Base-by-base conservation (phyloP, 176 grass and related monocot species). In the Saccharum spontaneum region DNA sequence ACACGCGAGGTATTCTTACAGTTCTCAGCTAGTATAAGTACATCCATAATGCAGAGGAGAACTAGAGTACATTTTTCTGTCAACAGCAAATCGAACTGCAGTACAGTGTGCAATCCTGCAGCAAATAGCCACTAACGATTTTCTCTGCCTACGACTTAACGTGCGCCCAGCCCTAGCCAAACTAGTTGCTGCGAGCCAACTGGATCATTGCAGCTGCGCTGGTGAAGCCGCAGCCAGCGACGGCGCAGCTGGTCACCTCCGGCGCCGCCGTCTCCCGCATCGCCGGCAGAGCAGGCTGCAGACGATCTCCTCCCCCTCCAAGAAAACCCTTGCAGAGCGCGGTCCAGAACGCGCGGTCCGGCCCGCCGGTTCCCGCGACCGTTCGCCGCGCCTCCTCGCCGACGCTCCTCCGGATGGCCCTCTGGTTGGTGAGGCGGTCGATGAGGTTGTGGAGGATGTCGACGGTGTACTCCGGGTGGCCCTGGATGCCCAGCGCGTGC, bases 301-400 rank as follows among this genome's bases (percentile, higher is more conserved):
- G 0, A 36, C 28, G 31, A 3, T 16, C 44, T 4, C 10, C 15
- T 44, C 59, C 70, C 2, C 81, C 78, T 17, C 59, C 81, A 0
- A 94, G 85, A 28, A 97, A 97, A 3, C 30, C 26, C 82, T 88
- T 94, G 89, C 91, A 97, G n/a, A 97, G 69, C 33, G 17, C 84
- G 0, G 69, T 86, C 91, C 91, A 97, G 28, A 88, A 86, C 16
- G 41, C 34, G 8, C 70, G 37, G 87, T 97, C 87, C 1, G 87
- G 87, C 9, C 86, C 87, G 22, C 54, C 23, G 43, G 9, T 48
- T 26, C 90, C 84, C 20, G 70, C 84, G 8, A 31, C 37, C n/a
- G 81, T 86, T 17, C 52, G 14, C 18, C 84, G 87, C 3, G 94
- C 94, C 1, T 72, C 60, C 3, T 97, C 91, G 4, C 73, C 91